Conservation (phyloP, 768 basidiomycete species). For the Suillus spraguei region DNA sequence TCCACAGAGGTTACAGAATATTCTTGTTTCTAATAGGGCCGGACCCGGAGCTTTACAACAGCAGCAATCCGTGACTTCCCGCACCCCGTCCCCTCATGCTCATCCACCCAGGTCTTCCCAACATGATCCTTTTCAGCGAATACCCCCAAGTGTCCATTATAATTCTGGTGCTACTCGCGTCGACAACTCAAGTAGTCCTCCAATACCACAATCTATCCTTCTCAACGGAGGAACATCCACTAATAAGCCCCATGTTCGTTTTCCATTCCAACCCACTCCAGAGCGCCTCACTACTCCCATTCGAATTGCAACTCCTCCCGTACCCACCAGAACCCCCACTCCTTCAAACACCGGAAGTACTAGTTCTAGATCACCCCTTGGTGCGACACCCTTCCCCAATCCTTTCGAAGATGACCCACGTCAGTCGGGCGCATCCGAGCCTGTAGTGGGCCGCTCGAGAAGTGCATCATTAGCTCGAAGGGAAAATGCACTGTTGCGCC, state of each 20-base stretch:
- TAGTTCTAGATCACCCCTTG: constrained; percentile 15
- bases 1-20: constrained; percentile 50
- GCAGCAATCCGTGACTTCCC: constrained; percentile 14
- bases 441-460: constrained; percentile 18
- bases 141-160: constrained; percentile 26
- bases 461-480: constrained; percentile 19
- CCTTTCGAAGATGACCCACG: constrained; percentile 15
- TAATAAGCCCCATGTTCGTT: constrained; percentile 10
- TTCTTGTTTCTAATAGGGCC: constrained; percentile 36
- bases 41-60: constrained; percentile 16
- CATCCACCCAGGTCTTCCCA: constrained; percentile 17
- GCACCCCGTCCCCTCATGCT: constrained; percentile 13
- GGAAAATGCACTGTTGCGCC: constrained; percentile 16
- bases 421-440: constrained; percentile 6
- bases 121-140: constrained; percentile 30
- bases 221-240: constrained; percentile 12
- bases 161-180: not conserved
- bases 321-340: constrained; percentile 22
- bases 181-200: not conserved
- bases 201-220: constrained; percentile 7
- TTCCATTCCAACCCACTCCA: constrained; percentile 13
- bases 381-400: constrained; percentile 14
- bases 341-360: constrained; percentile 20
- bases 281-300: constrained; percentile 21
- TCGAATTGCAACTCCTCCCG: constrained; percentile 19